These are phyloP conservation scores for Rhododendron simsii DNA, from an alignment of 148 eudicot genomes.

Conservation along the genomic window DNA sequence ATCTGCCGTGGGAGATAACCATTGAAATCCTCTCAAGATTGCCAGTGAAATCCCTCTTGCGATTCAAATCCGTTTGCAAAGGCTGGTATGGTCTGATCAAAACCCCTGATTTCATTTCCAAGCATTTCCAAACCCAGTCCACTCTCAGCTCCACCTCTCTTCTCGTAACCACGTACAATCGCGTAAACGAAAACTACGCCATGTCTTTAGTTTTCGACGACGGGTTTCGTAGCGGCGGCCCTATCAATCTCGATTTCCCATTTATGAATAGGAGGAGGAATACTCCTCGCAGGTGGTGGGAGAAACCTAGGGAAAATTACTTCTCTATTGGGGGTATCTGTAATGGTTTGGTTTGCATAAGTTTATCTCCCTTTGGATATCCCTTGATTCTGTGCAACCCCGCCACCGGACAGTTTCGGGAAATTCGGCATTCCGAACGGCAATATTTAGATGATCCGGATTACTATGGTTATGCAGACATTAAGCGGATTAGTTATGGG, in stretches of 20 bases:
- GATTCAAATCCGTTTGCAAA: constrained; percentile 1
- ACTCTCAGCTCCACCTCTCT: neutral
- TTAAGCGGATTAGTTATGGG: too few relatives aligned
- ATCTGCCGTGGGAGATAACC: too few relatives aligned
- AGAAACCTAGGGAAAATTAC: too few relatives aligned
- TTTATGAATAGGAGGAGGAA: too few relatives aligned
- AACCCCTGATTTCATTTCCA: neutral
- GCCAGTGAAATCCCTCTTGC: too few relatives aligned
- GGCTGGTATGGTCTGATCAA: neutral
- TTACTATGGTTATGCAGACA: too few relatives aligned
- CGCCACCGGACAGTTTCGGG: neutral
- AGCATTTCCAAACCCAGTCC: neutral
- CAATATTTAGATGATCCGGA: neutral
- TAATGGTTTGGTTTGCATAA: neutral
- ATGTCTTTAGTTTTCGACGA: too few relatives aligned
- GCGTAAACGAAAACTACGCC: too few relatives aligned
- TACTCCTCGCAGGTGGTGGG: too few relatives aligned
- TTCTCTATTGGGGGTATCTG: too few relatives aligned
- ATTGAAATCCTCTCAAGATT: too few relatives aligned
- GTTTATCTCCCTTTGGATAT: neutral
- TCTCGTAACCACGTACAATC: neutral
- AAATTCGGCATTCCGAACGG: neutral
- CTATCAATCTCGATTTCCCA: neutral
- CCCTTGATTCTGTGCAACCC: neutral
- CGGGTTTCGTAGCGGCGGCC: neutral